Conservation (phyloP, 768 basidiomycete genomes). For the Suillus bovinus region DNA sequence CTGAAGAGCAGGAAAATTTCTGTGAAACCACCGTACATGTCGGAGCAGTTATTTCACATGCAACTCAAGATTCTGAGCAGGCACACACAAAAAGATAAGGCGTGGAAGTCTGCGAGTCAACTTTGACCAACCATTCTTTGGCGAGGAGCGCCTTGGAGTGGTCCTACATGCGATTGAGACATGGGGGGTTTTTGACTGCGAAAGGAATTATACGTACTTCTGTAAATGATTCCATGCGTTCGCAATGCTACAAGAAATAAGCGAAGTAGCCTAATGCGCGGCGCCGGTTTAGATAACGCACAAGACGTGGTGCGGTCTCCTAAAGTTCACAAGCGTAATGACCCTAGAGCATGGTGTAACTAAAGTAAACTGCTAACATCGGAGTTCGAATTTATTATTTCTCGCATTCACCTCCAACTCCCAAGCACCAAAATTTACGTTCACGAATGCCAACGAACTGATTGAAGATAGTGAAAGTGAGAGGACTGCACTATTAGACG, state of each 20-base stretch:
- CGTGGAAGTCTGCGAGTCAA: constrained; percentile 55
- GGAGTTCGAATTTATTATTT: constrained; percentile 15
- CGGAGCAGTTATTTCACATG: constrained; percentile 4
- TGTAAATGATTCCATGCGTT: constrained; percentile 48
- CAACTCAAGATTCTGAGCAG: constrained; percentile 2
- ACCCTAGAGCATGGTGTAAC: constrained; percentile 2
- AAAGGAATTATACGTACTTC: constrained; percentile 33
- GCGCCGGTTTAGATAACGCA: not conserved
- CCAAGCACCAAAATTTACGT: constrained; percentile 4
- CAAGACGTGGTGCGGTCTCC: not conserved
- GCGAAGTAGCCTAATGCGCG: not conserved
- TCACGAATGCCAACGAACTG: constrained; percentile 2
- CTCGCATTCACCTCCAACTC: not conserved
- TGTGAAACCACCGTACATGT: constrained; percentile 25
- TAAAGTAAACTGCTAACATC: not conserved
- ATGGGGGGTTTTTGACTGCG: constrained; percentile 3
- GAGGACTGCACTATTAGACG: not conserved
- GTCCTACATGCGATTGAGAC: constrained; percentile 40
- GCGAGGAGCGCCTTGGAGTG: constrained; percentile 54
- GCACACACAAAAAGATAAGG: constrained; percentile 75
- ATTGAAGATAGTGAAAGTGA: not conserved
- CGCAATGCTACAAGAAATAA: not conserved
- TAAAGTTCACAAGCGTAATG: not conserved
- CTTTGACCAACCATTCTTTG: constrained; percentile 77
- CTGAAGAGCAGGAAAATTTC: constrained; percentile 64